A percentile compares a stretch with the other conserved stretches of the same genome.
These are phyloP conservation scores for Patellifolia procumbens DNA, from an alignment of 179 eudicot species.

Conservation along the genomic window DNA sequence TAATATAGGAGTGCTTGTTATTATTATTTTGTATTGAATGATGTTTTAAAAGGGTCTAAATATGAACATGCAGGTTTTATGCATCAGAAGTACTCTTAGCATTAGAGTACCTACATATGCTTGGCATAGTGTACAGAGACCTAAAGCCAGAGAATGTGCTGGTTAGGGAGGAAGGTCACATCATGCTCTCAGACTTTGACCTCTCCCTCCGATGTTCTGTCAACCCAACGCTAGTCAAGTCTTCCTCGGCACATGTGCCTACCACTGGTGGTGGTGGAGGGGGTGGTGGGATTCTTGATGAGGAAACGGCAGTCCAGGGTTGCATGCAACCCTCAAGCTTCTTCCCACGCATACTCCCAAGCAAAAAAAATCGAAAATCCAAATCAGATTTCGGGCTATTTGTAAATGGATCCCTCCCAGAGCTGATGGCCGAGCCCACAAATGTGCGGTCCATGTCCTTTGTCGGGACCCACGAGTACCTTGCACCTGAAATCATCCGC, in stretches of 20 bases:
- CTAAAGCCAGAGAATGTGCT: conserved; percentile 74
- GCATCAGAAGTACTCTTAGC: conserved; percentile 69
- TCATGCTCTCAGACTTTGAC: conserved; percentile 76
- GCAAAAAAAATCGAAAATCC: conserved; percentile 59
- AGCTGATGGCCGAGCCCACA: conserved; percentile 79
- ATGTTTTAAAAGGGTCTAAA: background rate
- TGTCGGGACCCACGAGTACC: conserved; percentile 74
- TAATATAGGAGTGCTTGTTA: no score
- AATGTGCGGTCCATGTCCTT: conserved; percentile 74
- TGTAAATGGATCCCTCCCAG: conserved; percentile 56
- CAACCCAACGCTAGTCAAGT: conserved; percentile 62
- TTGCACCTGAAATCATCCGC: conserved; percentile 73
- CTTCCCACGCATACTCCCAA: conserved; percentile 59
- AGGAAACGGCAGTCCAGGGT: conserved; percentile 41
- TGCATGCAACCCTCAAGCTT: conserved; percentile 55
- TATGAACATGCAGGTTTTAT: conserved; percentile 47
- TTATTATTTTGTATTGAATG: no score
- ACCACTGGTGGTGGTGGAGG: conserved; percentile 28
- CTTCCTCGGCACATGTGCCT: conserved; percentile 40
- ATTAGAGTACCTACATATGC: conserved; percentile 72
- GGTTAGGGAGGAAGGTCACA: conserved; percentile 70
- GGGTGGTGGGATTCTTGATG: conserved; percentile 43
- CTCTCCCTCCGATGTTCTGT: conserved; percentile 70
- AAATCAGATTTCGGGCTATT: conserved; percentile 69
- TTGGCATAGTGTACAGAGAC: conserved; percentile 71